These are phyloP conservation scores for Nissolia schottii DNA, from an alignment of 306 rosid genomes.

Conservation along the genomic window DNA sequence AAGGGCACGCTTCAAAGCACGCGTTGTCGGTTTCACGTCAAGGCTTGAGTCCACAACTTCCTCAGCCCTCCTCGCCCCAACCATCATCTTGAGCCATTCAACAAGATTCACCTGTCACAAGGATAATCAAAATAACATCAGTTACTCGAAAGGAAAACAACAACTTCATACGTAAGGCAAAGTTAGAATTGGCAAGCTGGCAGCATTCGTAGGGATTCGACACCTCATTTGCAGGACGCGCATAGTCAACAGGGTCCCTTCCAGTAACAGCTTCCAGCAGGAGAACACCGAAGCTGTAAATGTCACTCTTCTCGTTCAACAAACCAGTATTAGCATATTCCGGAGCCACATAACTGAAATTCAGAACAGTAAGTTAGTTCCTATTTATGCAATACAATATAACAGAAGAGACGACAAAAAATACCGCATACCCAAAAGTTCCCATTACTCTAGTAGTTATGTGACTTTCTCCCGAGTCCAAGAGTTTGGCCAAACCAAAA, in stretches of 20 bases:
- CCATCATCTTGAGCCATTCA: slow-evolving; percentile 82
- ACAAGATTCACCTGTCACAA: slow-evolving; percentile 68
- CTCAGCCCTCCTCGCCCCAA: slow-evolving; percentile 68
- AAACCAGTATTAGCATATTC: slow-evolving; percentile 92
- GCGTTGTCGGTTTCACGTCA: slow-evolving; percentile 57
- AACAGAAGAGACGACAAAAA: not conserved
- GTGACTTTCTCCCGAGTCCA: slow-evolving; percentile 91
- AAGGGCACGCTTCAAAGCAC: slow-evolving; percentile 62
- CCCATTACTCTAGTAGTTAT: slow-evolving; percentile 98
- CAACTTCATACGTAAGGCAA: not conserved
- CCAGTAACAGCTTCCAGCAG: slow-evolving; percentile 83
- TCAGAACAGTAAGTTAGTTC: slow-evolving; percentile 27
- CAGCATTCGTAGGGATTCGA: not conserved
- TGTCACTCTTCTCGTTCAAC: slow-evolving; percentile 93
- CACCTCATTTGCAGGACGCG: slow-evolving; percentile 82
- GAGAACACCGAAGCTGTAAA: slow-evolving; percentile 95
- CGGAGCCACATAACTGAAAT: slow-evolving; percentile 89
- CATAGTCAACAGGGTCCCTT: slow-evolving; percentile 93
- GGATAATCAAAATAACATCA: not conserved
- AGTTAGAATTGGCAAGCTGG: not conserved
- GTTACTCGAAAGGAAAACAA: not conserved
- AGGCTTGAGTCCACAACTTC: slow-evolving; percentile 61
- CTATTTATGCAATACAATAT: not conserved
- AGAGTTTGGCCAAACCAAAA: slow-evolving; percentile 92
- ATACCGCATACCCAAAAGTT: slow-evolving; percentile 73